Evolutionary conservation across 1,284 basidiomycete species (phyloP), one percentile per base, ranked within the genome.

Genomic region (Salmacisia buchloeana): DNA sequence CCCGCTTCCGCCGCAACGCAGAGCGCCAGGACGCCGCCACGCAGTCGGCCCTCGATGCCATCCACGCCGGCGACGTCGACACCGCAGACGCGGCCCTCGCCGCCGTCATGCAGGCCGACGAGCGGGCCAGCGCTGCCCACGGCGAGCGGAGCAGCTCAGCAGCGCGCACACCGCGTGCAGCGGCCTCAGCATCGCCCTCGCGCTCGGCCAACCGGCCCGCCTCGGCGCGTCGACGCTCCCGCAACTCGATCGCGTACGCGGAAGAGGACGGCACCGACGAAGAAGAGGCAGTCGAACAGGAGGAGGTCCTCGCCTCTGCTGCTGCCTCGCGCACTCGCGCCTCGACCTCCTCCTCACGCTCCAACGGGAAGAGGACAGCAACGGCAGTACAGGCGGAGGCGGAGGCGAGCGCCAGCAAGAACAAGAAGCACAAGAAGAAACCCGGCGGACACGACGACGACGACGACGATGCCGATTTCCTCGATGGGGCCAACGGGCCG

Each of bases 261-360:
- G 60, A 60, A 35, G 58, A 85, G 72, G 81, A 83, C 5, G 89
- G 86, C 70, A 85, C 84, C 0, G 89, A 91, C 66, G 84, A 89
- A 58, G 83, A 90, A 2, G 89, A 91, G 66, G 86, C 86, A 45
- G 81, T 81, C 0, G 85, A 83, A 3, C 82, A 83, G 7, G 78
- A 74, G 41, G 80, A 77, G 33, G 70, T 65, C 7, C 70, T 74
- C 12, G 63, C 56, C 57, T 46, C 52, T 33, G 46, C n/a, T 12
- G 23, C 46, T 27, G 23, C 49, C 18, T 60, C 56, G 41, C 62
- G 63, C 38, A 57, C 41, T 27, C 60, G 59, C n/a, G 66, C 81
- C 29, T 61, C 67, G 29, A 68, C 76, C 39, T 80, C 80, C 27
- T 70, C 39, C 54, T 84, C n/a, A 49, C 65, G 29, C 27, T 35